Base-by-base conservation (phyloP, 768 basidiomycete species). In the Phlegmacium glaucopus region DNA sequence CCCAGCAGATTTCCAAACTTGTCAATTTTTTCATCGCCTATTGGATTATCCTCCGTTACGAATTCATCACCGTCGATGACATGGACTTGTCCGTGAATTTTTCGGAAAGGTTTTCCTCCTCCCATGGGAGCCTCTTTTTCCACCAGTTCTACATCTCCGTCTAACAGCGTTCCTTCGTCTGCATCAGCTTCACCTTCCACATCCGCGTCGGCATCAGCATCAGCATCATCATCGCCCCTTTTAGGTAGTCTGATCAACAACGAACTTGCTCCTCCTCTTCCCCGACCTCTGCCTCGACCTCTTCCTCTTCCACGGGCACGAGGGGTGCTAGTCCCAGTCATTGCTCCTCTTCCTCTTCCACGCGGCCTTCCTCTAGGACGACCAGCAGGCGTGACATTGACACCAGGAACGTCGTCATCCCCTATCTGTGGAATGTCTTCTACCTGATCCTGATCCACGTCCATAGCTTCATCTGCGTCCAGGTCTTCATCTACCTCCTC, bases 21-120 rank as follows among this genome's bases (percentile, higher is more conserved):
- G 61, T 97, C 94, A 17, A 99, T 88, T 72, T 99, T 99, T 50
- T 83, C 78, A 65, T 97, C 86, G 5, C 95, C 96, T 54, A 85
- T 90, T 44, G 81, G 76, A 59, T 97, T 88, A 39, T 91, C 79
- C 1, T 83, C 82, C 6, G 92, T 86, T 40, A 87, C 69, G 53
- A 93, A 84, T 68, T 97, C 95, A 62, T 98, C 95, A 38, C 87
- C 87, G 29, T 91, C 88, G 42, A 96, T 85, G 39, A 85, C 71
- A 61, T 86, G 87, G 5, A 80, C 76, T 53, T 81, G 75, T 9
- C 87, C 91, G 30, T 85, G 82, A 55, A 96, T 79, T 59, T 75
- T 79, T 29, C 82, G 71, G 70, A 85, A 89, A 1, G 85, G 82
- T 54, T 86, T 87, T 0, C 84, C 85, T 2, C 78, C 73, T 18